Conservation (phyloP, 371 early-diverging fungal species). For the Mortierella sp. region DNA sequence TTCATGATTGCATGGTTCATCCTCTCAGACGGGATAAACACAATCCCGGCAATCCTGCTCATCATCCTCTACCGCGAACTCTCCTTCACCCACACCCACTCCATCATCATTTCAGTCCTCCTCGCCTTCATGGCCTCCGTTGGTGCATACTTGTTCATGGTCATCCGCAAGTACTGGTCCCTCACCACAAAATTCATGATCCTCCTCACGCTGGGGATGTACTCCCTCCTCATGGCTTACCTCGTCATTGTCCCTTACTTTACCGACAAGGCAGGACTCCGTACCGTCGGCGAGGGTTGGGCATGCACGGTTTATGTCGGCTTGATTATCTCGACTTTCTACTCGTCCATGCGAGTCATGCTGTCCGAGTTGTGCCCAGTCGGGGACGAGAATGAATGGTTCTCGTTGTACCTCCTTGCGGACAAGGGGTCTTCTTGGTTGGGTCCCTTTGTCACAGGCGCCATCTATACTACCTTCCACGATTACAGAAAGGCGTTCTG, state of each 20-base stretch:
- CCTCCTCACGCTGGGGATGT: conserved; percentile 20
- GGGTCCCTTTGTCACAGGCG: conserved; percentile 70
- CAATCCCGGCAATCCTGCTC: conserved; percentile 53
- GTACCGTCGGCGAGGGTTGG: conserved; percentile 35
- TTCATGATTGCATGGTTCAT: conserved; percentile 61
- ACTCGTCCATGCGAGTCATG: conserved; percentile 56
- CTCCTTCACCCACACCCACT: conserved; percentile 30
- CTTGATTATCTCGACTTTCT: conserved; percentile 39
- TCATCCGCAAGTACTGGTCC: conserved; percentile 37
- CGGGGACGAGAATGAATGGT: conserved; percentile 68
- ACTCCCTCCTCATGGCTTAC: conserved; percentile 28
- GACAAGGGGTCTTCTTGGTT: conserved; percentile 76
- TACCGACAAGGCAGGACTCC: conserved; percentile 27
- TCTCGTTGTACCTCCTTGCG: conserved; percentile 67
- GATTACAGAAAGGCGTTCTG: conserved; percentile 58
- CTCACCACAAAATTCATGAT: conserved; percentile 38
- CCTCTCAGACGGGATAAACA: conserved; percentile 61
- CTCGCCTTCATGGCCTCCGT: conserved; percentile 29
- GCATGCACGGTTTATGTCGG: conserved; percentile 26
- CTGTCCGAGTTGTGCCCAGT: conserved; percentile 63
- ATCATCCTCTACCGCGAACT: conserved; percentile 52
- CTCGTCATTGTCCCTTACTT: conserved; percentile 28
- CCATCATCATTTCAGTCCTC: conserved; percentile 39
- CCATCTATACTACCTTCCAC: conserved; percentile 51
- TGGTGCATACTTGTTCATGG: conserved; percentile 33